Conservation (phyloP, 768 basidiomycete species). For the Leccinum uliginosum region DNA sequence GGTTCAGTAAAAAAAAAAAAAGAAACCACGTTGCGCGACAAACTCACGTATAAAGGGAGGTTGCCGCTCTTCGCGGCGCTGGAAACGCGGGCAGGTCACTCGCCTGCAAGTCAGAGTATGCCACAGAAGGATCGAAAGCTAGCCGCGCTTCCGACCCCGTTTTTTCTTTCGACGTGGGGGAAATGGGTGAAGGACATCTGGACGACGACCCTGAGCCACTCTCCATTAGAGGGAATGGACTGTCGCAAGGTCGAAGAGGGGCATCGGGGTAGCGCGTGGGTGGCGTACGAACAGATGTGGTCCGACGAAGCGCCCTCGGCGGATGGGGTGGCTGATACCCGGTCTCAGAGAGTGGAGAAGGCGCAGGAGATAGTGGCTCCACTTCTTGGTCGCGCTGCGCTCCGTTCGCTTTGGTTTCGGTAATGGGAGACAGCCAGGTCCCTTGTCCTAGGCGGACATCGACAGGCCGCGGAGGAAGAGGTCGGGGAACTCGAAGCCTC, state of each 20-base stretch:
- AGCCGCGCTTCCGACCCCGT: conserved; percentile 15
- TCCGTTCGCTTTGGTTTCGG: conserved; percentile 5
- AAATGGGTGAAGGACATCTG: conserved; percentile 17
- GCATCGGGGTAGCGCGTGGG: conserved; percentile 24
- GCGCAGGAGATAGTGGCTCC: conserved; percentile 15
- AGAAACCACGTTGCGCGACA: not conserved
- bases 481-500: conserved; percentile 13
- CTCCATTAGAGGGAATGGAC: conserved; percentile 7
- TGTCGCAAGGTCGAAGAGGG: conserved; percentile 9
- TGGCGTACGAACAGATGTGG: conserved; percentile 17
- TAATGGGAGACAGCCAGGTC: not conserved
- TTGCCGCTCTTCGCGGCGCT: conserved; percentile 22
- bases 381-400: conserved; percentile 1
- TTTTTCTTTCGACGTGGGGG: conserved; percentile 5
- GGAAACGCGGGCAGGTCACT: not conserved
- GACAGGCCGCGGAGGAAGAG: conserved; percentile 25
- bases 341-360: conserved; percentile 33
- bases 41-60: conserved; percentile 56
- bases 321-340: conserved; percentile 36
- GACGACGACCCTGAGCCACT: conserved; percentile 12
- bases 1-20: conserved; percentile 6
- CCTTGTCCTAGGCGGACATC: not conserved
- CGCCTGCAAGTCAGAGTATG: conserved; percentile 35
- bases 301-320: conserved; percentile 16
- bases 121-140: conserved; percentile 44